phyloP scores from a whole-genome alignment of 768 basidiomycete species.

The Myochromella boudieri region DNA sequence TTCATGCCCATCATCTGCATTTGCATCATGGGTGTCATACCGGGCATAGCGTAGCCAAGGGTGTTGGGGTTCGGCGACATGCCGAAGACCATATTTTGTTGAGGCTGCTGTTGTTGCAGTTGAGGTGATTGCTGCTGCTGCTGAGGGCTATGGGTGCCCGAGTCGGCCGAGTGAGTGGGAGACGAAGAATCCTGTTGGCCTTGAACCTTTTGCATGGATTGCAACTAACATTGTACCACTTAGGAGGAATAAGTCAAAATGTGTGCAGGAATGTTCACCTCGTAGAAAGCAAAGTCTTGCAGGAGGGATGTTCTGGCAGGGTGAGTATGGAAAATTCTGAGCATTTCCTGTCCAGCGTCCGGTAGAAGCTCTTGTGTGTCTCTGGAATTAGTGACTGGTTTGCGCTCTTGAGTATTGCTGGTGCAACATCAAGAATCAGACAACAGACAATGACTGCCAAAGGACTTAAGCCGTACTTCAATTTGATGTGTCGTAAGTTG shows the following conservation, averaged over 20 bases:
- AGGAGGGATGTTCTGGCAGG: slow-evolving; percentile 90
- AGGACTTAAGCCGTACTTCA: slow-evolving; percentile 56
- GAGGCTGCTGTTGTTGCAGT: slow-evolving; percentile 31
- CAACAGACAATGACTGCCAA: not conserved
- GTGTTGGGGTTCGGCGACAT: slow-evolving; percentile 49
- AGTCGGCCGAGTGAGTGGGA: slow-evolving; percentile 34
- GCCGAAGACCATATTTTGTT: slow-evolving; percentile 46
- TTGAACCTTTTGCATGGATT: slow-evolving; percentile 79
- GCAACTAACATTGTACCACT: slow-evolving; percentile 52
- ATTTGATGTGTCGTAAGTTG: slow-evolving; percentile 83
- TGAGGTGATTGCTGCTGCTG: slow-evolving; percentile 33
- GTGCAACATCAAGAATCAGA: too few relatives aligned
- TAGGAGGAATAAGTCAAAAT: not conserved
- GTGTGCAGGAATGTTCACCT: slow-evolving; percentile 47
- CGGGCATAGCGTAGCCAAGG: slow-evolving; percentile 55
- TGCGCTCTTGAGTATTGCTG: slow-evolving; percentile 96
- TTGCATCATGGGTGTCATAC: slow-evolving; percentile 64
- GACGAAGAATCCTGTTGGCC: slow-evolving; percentile 33
- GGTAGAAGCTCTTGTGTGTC: slow-evolving; percentile 97
- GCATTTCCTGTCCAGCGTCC: slow-evolving; percentile 95
- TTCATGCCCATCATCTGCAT: slow-evolving; percentile 52
- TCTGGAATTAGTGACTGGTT: slow-evolving; percentile 96
- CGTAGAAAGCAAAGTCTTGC: slow-evolving; percentile 92
- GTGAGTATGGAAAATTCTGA: slow-evolving; percentile 92
- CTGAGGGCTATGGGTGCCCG: slow-evolving; percentile 37